phyloP scores from a whole-genome alignment of 495 filamentous ascomycete species.

The Penicillium dipodomyicola region DNA sequence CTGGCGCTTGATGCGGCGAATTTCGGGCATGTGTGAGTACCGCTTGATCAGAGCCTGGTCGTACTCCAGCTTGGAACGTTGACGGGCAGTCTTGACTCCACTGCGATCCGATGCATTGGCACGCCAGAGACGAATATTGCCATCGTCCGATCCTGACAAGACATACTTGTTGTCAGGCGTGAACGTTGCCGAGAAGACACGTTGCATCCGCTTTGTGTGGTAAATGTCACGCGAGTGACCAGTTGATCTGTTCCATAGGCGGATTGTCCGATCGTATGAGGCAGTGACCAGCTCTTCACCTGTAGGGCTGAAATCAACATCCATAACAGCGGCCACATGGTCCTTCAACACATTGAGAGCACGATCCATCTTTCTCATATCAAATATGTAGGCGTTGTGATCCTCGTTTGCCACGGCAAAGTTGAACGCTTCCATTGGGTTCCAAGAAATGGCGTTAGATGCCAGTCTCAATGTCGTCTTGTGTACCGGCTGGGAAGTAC shows the following conservation, averaged over 20 bases:
- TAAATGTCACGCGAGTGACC: slow-evolving; percentile 92
- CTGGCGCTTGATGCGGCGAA: slow-evolving; percentile 84
- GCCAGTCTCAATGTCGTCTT: slow-evolving; percentile 77
- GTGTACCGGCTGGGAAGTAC: slow-evolving; percentile 78
- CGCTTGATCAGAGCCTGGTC: slow-evolving; percentile 79
- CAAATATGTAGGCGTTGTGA: slow-evolving; percentile 78
- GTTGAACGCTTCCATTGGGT: slow-evolving; percentile 94
- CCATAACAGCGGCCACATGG: slow-evolving; percentile 95
- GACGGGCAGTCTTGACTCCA: slow-evolving; percentile 78
- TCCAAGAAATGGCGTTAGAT: slow-evolving; percentile 86
- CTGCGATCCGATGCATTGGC: slow-evolving; percentile 80
- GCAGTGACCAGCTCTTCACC: slow-evolving; percentile 91
- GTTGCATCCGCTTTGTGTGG: slow-evolving; percentile 97
- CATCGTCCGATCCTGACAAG: slow-evolving; percentile 85
- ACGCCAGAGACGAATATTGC: slow-evolving; percentile 90
- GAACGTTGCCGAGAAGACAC: slow-evolving; percentile 82
- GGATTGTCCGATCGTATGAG: slow-evolving; percentile 78
- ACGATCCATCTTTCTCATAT: slow-evolving; percentile 80
- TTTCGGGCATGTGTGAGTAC: slow-evolving; percentile 95
- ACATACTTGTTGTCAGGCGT: slow-evolving; percentile 87
- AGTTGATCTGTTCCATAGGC: slow-evolving; percentile 74
- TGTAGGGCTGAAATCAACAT: slow-evolving; percentile 91
- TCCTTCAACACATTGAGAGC: slow-evolving; percentile 92
- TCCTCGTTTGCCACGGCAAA: slow-evolving; percentile 81
- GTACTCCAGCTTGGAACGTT: slow-evolving; percentile 87